Conservation (phyloP, 73 alveolate species). For the Tetrahymena borealis region DNA sequence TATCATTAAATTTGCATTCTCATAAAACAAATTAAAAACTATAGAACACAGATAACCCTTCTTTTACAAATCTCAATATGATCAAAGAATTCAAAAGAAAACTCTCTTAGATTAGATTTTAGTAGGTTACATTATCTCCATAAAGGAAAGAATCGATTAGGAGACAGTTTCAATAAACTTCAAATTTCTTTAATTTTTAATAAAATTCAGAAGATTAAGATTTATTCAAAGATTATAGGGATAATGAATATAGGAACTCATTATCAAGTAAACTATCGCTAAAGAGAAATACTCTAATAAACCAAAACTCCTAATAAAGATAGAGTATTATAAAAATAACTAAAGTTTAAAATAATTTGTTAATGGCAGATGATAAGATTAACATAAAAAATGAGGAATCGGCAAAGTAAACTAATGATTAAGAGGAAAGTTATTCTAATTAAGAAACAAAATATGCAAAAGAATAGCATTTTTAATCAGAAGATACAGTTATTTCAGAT, state of each 20-base stretch:
- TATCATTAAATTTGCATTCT: not conserved
- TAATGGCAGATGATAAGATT: no score
- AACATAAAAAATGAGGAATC: no score
- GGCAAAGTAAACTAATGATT: no score
- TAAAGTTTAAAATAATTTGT: no score
- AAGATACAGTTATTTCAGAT: not conserved
- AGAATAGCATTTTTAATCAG: not conserved
- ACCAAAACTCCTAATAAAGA: no score
- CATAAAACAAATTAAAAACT: not conserved
- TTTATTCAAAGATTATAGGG: not conserved
- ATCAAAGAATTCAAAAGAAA: not conserved
- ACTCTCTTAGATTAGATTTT: not conserved
- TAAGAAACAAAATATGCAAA: not conserved
- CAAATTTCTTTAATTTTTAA: not conserved
- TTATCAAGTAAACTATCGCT: not conserved
- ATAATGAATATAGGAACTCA: not conserved
- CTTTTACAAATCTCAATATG: not conserved
- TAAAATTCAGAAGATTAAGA: not conserved
- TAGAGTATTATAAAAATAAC: no score
- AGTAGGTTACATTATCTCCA: not conserved
- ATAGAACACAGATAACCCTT: not conserved
- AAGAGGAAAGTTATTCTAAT: no score
- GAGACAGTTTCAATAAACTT: not conserved
- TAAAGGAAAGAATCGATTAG: not conserved
- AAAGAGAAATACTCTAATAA: no score